Evolutionary conservation across 2,329 filamentous ascomycete species (phyloP).

Genomic region (Sporothrix pseudoabietina): DNA sequence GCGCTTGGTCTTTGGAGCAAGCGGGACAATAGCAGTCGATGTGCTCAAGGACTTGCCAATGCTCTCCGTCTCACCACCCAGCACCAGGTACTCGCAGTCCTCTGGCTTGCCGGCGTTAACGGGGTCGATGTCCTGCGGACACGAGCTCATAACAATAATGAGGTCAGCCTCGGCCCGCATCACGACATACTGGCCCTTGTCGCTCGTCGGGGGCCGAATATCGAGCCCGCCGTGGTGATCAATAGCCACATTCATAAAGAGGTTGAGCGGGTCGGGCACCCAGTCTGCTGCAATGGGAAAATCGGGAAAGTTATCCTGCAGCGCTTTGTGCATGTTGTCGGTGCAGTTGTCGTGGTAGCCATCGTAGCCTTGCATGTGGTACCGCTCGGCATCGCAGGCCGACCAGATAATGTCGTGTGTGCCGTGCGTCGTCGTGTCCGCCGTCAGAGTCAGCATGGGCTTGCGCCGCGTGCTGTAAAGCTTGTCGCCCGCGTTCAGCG

Average conservation of each 20-base stretch:
- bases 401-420: conserved; percentile 47
- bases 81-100: conserved; percentile 40
- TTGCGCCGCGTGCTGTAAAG: conserved; percentile 44
- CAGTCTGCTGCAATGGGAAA: conserved; percentile 39
- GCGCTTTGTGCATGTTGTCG: conserved; percentile 44
- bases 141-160: conserved; percentile 47
- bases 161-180: conserved; percentile 44
- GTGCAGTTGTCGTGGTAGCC: conserved; percentile 47
- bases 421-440: conserved; percentile 45
- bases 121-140: conserved; percentile 46
- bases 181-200: conserved; percentile 42
- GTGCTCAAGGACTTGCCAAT: not conserved
- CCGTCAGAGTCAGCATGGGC: conserved; percentile 43
- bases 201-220: conserved; percentile 42
- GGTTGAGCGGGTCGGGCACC: conserved; percentile 47
- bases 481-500: conserved; percentile 40
- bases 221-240: conserved; percentile 41
- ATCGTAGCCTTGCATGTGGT: conserved; percentile 43
- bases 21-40: not conserved
- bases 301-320: conserved; percentile 38
- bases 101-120: conserved; percentile 44
- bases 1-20: not conserved
- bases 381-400: conserved; percentile 46
- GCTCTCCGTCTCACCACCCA: not conserved
- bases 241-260: conserved; percentile 50